Conservation (phyloP, 192 early-diverging fungal species). For the Podila clonocystis region DNA sequence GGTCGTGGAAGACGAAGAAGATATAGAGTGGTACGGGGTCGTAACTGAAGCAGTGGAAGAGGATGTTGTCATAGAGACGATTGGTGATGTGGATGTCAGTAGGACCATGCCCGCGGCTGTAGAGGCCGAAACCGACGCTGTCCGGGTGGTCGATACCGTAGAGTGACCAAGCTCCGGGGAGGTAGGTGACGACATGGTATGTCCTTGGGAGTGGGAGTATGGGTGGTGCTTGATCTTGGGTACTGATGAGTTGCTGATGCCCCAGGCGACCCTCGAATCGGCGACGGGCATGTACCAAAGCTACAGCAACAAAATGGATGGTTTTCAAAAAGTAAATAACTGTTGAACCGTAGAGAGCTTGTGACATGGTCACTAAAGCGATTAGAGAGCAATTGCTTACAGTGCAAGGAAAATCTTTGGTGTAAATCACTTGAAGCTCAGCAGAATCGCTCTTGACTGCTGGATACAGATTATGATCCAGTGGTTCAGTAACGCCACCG, state of each 20-base stretch:
- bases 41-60: background rate
- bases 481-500: constrained; percentile 4
- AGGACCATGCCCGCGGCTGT: background rate
- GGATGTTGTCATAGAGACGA: background rate
- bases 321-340: background rate
- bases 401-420: constrained; percentile 13
- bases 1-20: background rate
- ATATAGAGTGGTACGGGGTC: background rate
- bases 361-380: background rate
- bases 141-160: background rate
- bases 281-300: constrained; percentile 28
- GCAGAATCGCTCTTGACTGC: background rate
- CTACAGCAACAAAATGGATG: background rate
- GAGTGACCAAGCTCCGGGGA: background rate
- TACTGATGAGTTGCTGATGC: background rate
- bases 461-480: constrained; percentile 13
- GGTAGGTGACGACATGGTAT: background rate
- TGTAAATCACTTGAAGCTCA: constrained; percentile 16
- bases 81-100: background rate
- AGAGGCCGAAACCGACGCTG: background rate
- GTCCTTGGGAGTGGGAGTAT: constrained; percentile 10
- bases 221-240: constrained; percentile 18
- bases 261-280: constrained; percentile 21
- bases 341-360: background rate
- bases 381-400: constrained; percentile 9